phyloP scores from a whole-genome alignment of 352 stramenopile species.

The Phytophthora uliginosa region DNA sequence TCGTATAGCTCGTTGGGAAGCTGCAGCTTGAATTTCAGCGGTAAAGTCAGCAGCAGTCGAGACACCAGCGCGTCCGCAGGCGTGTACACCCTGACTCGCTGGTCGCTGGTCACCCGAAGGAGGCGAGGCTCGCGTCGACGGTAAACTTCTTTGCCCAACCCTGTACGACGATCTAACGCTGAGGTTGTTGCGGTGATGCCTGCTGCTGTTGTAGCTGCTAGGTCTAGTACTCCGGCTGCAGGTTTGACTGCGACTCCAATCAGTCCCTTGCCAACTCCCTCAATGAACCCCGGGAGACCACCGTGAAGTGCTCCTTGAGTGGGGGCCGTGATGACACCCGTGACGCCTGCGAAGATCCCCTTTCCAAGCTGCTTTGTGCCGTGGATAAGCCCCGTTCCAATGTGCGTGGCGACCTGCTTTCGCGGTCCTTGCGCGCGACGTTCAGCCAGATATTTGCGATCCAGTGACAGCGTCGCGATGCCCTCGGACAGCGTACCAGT shows the following conservation, averaged over 20 bases:
- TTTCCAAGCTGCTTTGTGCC: constrained; percentile 93
- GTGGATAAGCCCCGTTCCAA: constrained; percentile 86
- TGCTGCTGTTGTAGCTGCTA: constrained; percentile 80
- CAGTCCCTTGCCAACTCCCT: constrained; percentile 89
- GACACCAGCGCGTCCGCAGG: constrained; percentile 75
- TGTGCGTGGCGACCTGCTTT: constrained; percentile 87
- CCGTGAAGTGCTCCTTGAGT: constrained; percentile 92
- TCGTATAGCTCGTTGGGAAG: constrained; percentile 86
- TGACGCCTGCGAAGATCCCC: constrained; percentile 91
- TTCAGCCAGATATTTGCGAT: constrained; percentile 90
- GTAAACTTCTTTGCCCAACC: constrained; percentile 51
- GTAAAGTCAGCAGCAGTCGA: constrained; percentile 67
- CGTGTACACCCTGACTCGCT: constrained; percentile 83
- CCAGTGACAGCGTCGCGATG: constrained; percentile 91
- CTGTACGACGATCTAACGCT: constrained; percentile 80
- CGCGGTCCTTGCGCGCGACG: constrained; percentile 77
- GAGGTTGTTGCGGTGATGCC: constrained; percentile 89
- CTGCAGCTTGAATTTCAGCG: constrained; percentile 53
- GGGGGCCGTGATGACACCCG: constrained; percentile 93
- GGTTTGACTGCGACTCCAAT: constrained; percentile 92
- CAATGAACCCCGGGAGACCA: constrained; percentile 90
- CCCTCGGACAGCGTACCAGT: constrained; percentile 93
- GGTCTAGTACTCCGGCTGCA: constrained; percentile 86
- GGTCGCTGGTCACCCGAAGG: constrained; percentile 75
- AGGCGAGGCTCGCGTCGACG: constrained; percentile 72